Percentiles rank a stretch among this genome's conserved stretches.
Evolutionary conservation across 2,329 filamentous ascomycete genomes (phyloP).

Genomic region (Aspergillus arachidicola): DNA sequence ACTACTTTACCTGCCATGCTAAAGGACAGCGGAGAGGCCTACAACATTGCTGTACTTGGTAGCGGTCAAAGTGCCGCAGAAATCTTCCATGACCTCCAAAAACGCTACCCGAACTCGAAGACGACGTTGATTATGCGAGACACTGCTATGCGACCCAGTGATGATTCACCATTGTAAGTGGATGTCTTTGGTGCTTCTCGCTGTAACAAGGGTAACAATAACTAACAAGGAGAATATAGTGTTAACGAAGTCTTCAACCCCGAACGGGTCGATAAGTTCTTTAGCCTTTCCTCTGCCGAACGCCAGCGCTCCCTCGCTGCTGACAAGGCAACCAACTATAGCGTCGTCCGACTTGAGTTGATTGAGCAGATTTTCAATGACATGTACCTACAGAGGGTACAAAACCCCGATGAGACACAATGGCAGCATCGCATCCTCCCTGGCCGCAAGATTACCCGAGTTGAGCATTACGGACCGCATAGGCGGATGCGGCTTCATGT

Average conservation of each 20-base stretch:
- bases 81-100: slow-evolving; percentile 88
- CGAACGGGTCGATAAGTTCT: slow-evolving; percentile 76
- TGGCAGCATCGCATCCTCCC: slow-evolving; percentile 84
- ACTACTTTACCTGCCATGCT: slow-evolving; percentile 41
- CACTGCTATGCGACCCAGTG: slow-evolving; percentile 82
- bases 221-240: slow-evolving; percentile 48
- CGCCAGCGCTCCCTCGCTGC: slow-evolving; percentile 65
- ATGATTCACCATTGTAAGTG: slow-evolving; percentile 90
- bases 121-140: slow-evolving; percentile 80
- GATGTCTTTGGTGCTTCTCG: background rate
- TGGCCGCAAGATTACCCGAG: slow-evolving; percentile 65
- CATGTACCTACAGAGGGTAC: slow-evolving; percentile 82
- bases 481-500: slow-evolving; percentile 63
- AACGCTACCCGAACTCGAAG: slow-evolving; percentile 76
- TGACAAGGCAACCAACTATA: slow-evolving; percentile 88
- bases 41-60: slow-evolving; percentile 82
- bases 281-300: slow-evolving; percentile 63
- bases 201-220: slow-evolving; percentile 4
- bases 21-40: slow-evolving; percentile 47
- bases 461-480: slow-evolving; percentile 55
- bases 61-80: slow-evolving; percentile 92
- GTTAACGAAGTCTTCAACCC: slow-evolving; percentile 98
- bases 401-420: slow-evolving; percentile 66
- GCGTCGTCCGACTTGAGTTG: slow-evolving; percentile 86
- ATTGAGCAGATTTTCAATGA: slow-evolving; percentile 86